Percentiles rank a stretch among this genome's conserved stretches.
Evolutionary conservation across 306 rosid genomes (phyloP).

Genomic region (Fragaria ananassa): DNA sequence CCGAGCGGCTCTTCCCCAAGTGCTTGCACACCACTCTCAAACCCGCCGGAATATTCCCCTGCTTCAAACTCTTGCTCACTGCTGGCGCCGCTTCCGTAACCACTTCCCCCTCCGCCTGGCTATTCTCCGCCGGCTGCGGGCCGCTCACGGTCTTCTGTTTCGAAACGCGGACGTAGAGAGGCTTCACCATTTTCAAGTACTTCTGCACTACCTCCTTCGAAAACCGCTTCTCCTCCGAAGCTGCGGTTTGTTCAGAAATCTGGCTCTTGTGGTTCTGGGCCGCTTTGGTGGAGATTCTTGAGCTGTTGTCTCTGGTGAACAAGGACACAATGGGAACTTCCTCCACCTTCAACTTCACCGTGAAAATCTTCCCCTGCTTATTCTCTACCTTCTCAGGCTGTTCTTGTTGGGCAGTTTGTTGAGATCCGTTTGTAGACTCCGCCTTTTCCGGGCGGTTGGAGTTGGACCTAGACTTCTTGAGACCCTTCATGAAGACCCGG

Average conservation of each 20-base stretch:
- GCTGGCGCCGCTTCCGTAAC: constrained; percentile 21
- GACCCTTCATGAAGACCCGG: constrained; percentile 73
- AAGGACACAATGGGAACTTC: constrained; percentile 81
- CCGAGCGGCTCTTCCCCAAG: constrained; percentile 93
- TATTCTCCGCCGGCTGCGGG: constrained; percentile 31
- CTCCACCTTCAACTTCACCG: constrained; percentile 79
- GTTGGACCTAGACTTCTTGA: constrained; percentile 55
- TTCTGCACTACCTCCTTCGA: constrained; percentile 80
- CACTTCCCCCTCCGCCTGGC: constrained; percentile 22
- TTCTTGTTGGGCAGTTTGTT: neutral
- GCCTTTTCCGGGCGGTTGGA: constrained; percentile 21
- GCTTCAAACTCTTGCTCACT: constrained; percentile 32
- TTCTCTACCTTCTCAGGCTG: neutral
- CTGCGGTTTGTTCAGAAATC: constrained; percentile 32
- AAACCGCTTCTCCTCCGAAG: constrained; percentile 58
- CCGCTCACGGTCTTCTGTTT: constrained; percentile 39
- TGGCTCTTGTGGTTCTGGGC: constrained; percentile 35
- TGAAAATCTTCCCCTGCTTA: constrained; percentile 45
- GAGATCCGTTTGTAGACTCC: constrained; percentile 31
- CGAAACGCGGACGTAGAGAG: constrained; percentile 78
- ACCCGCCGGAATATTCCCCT: constrained; percentile 62
- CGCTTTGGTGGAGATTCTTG: constrained; percentile 34
- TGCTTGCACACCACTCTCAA: constrained; percentile 82
- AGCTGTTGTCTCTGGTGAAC: constrained; percentile 75
- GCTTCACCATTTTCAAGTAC: constrained; percentile 84